Evolutionary conservation across 2,329 filamentous ascomycete genomes (phyloP), one percentile per base, ranked within the genome.

Genomic region (Colletotrichum paranaense): DNA sequence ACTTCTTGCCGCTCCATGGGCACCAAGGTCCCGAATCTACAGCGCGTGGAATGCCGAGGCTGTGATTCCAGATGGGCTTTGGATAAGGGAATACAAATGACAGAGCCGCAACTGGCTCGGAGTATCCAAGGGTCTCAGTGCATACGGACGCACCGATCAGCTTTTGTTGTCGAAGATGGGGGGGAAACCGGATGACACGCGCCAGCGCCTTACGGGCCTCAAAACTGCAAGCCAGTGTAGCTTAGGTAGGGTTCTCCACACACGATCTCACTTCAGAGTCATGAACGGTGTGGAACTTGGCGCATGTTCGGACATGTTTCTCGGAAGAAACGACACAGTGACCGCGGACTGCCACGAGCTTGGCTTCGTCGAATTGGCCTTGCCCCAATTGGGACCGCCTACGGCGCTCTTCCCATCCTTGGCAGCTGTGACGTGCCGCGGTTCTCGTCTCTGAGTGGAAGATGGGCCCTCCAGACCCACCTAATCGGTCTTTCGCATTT

Each of bases 1-100:
- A 72, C 42, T 19, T 59, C 59, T 55, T 53, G 65, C 26, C 22
- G 66, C 32, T 72, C 66, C 69, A 64, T 70, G 12, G 38, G 52
- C 32, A 65, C 22, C 3, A 28, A 24, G 8, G 19, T 11, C 22
- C 16, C 30, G 9, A 24, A 65, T 11, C 22, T 28, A 32, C 49
- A 42, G 28, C 8, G 24, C 5, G 26, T 11, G 46, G n/a, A 5
- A 35, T 28, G 28, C 12, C 38, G n/a, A 46, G 32, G 16, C 16
- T 24, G 35, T 24, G 14, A 35, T 24, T 24, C 35, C 38, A 66
- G 22, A 26, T 7, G 28, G 46, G 16, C 4, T 11, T 52, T 46
- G 30, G 4, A 22, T 12, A 28, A 28, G 4, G 32, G 26, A 16
- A 24, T 30, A 7, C 30, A 22, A 22, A 38, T 9, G 49, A 46